phyloP scores from a whole-genome alignment of 208 protist genomes.

The Angomonas ambiguus region DNA sequence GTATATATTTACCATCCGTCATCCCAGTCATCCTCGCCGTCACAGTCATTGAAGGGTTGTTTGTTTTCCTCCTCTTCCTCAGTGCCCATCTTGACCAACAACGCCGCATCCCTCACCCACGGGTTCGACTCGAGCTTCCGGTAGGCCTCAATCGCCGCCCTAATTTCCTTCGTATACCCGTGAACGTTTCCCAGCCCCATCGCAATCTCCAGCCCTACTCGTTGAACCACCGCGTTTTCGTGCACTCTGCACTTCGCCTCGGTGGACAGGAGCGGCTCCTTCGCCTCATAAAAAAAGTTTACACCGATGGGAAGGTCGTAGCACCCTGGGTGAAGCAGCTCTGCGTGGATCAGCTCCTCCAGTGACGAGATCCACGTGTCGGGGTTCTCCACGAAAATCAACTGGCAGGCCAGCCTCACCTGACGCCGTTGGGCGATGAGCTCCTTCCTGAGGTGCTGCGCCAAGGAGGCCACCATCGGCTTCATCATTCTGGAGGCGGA shows the following conservation, averaged over 20 bases:
- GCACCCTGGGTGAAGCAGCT: not conserved
- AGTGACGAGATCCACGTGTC: not conserved
- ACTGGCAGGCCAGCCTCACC: not conserved
- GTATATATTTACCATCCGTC: too few species aligned
- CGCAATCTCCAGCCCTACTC: not conserved
- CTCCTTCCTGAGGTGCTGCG: not conserved
- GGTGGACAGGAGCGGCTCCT: not conserved
- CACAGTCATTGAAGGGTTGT: too few species aligned
- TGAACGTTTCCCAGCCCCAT: not conserved
- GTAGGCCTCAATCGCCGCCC: not conserved
- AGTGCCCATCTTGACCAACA: not conserved
- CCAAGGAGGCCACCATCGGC: not conserved
- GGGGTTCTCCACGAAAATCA: not conserved
- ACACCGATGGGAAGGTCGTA: not conserved
- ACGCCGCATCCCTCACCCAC: not conserved
- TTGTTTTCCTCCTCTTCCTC: too few species aligned
- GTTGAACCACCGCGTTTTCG: not conserved
- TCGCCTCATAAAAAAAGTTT: not conserved
- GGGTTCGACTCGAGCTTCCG: not conserved
- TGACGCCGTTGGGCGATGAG: not conserved
- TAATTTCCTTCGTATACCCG: not conserved
- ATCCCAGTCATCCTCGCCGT: too few species aligned
- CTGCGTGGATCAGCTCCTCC: not conserved
- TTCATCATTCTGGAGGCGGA: not conserved
- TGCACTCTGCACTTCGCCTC: not conserved